phyloP scores from a whole-genome alignment of 306 rosid genomes.

The Pyrus bretschneideri region DNA sequence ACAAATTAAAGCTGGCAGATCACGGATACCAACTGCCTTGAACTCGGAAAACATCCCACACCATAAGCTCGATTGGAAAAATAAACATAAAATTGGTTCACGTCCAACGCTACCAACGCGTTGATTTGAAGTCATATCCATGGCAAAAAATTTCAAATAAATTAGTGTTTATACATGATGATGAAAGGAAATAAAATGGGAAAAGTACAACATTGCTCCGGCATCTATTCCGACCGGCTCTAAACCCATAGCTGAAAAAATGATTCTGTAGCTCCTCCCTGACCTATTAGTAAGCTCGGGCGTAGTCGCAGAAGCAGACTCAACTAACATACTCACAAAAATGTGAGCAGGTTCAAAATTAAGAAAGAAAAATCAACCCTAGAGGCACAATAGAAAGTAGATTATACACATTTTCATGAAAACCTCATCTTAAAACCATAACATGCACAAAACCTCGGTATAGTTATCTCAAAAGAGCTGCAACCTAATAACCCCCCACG shows the following conservation, averaged over 20 bases:
- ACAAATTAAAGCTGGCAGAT: no score
- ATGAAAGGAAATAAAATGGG: constrained; percentile 38
- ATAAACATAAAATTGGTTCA: no score
- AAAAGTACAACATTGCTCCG: constrained; percentile 49
- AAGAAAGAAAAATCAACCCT: constrained; percentile 21
- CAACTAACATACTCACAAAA: constrained; percentile 35
- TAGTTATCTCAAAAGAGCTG: constrained; percentile 20
- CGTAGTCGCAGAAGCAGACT: constrained; percentile 17
- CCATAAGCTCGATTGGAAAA: background rate
- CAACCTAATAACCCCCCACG: constrained; percentile 13
- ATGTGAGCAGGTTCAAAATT: constrained; percentile 23
- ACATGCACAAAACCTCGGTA: constrained; percentile 3
- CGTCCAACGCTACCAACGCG: no score
- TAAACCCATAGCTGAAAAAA: constrained; percentile 25
- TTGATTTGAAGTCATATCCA: background rate
- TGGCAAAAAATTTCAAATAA: constrained; percentile 42
- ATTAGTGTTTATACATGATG: constrained; percentile 49
- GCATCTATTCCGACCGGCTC: constrained; percentile 36
- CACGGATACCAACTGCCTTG: no score
- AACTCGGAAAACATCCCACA: background rate
- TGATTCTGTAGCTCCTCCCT: constrained; percentile 35
- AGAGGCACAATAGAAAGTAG: constrained; percentile 27
- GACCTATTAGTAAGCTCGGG: constrained; percentile 33
- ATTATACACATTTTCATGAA: constrained; percentile 68
- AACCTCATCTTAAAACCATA: constrained; percentile 2